Evolutionary conservation across 352 stramenopile genomes (phyloP).

Genomic region (Pythium folliculosum): DNA sequence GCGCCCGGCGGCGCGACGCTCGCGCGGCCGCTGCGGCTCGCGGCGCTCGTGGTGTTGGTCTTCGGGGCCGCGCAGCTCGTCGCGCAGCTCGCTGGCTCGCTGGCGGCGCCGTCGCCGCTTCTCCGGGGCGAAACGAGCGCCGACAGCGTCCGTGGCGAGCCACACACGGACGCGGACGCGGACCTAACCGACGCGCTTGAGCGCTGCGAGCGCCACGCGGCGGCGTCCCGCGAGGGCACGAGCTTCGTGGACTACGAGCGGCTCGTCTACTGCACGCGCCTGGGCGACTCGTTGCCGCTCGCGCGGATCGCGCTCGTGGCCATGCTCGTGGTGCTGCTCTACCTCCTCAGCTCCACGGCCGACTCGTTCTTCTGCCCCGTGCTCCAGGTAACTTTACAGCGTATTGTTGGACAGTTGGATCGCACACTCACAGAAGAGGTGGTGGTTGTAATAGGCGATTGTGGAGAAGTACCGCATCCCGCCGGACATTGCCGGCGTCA

Average conservation of each 20-base stretch:
- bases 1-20: neutral
- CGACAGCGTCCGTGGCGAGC: neutral
- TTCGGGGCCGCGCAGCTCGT: slow-evolving; percentile 5
- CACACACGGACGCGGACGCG: no score
- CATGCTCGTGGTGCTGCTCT: slow-evolving; percentile 63
- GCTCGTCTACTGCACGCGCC: slow-evolving; percentile 53
- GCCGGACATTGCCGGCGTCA: slow-evolving; percentile 95
- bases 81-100: no score
- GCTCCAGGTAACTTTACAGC: slow-evolving; percentile 42
- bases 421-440: neutral
- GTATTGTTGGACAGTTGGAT: no score
- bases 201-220: slow-evolving; percentile 5
- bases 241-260: slow-evolving; percentile 75
- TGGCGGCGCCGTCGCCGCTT: no score
- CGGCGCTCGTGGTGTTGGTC: neutral
- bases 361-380: slow-evolving; percentile 83
- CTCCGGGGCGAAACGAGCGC: neutral
- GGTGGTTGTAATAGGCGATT: slow-evolving; percentile 35
- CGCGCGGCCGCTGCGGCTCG: slow-evolving; percentile 16
- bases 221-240: slow-evolving; percentile 6
- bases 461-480: slow-evolving; percentile 82
- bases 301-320: slow-evolving; percentile 47
- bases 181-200: slow-evolving; percentile 1
- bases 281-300: slow-evolving; percentile 43
- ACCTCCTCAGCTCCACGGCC: slow-evolving; percentile 78